Evolutionary conservation across 1,284 basidiomycete genomes (phyloP).

Genomic region (Omphalotus olearius): DNA sequence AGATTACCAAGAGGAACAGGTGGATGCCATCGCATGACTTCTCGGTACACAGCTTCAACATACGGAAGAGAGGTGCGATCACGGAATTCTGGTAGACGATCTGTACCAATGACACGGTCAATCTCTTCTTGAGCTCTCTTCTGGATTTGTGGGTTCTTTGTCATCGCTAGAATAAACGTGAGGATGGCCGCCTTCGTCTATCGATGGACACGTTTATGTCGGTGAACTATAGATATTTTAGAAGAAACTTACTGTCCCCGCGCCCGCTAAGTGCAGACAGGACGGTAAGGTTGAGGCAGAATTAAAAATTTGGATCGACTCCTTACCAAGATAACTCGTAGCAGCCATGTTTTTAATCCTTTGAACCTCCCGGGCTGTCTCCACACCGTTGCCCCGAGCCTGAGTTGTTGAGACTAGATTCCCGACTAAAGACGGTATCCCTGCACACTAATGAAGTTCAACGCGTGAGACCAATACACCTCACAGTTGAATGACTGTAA

Average conservation of each 20-base stretch:
- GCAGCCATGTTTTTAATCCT: not conserved
- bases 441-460: not conserved
- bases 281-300: not conserved
- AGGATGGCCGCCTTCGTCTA: conserved; percentile 7
- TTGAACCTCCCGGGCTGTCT: not conserved
- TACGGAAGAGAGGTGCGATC: conserved; percentile 25
- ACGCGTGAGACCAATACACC: not conserved
- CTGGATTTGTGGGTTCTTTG: conserved; percentile 24
- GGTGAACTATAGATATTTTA: not conserved
- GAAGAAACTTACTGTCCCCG: not conserved
- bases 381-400: not conserved
- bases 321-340: conserved; percentile 4
- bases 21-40: conserved; percentile 25
- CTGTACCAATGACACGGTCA: conserved; percentile 23
- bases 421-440: not conserved
- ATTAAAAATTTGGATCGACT: not conserved
- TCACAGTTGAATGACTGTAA: not conserved
- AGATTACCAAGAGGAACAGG: conserved; percentile 9
- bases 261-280: not conserved
- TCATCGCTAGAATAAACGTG: conserved; percentile 20
- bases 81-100: conserved; percentile 25
- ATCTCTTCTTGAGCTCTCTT: conserved; percentile 25
- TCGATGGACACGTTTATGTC: not conserved
- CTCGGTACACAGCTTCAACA: conserved; percentile 25
- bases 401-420: not conserved